Evolutionary conservation across 2,329 filamentous ascomycete species (phyloP), one percentile per base, ranked within the genome.

Genomic region (Amphichorda felina): DNA sequence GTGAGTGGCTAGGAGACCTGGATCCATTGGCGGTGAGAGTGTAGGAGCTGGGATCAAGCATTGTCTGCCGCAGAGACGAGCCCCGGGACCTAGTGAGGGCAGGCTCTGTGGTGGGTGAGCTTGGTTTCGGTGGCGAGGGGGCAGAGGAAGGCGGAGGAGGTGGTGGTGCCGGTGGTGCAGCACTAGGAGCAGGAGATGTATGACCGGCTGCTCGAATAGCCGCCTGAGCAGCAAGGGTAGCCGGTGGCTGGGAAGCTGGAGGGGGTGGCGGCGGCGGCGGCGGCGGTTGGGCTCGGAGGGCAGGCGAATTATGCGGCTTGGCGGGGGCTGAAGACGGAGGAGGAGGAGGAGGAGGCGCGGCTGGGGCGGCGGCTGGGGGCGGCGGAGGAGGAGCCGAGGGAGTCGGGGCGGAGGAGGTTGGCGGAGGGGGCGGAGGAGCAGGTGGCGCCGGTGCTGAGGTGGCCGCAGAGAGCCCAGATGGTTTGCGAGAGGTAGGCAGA

Each of bases 1-100:
- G 58, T 4, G 62, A 61, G 1, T 66, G 63, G 40, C 62, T 69
- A 2, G 68, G 61, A 16, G 60, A 64, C 43, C 68, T 70, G 21
- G 56, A 58, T 30, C 79, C 79, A 49, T 83, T 84, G 6, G 69
- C 63, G 15, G 69, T 68, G 30, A 87, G 64, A 1, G 84, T 91
- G 56, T 87, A 91, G 10, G 79, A 70, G 50, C 77, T 83, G 2
- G 84, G 72, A 50, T 89, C 81, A 11, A 91, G 63, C 66, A 83
- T 75, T 5, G 78, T 71, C 32, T 68, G 63, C 27, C 68, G 66
- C 56, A 79, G 50, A 47, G 63, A 53, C 44, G 69, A 62, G 18
- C 61, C 58, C 41, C 63, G 58, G 41, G 56, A 50, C 22, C 66
- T 55, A 26, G 50, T 46, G 39, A 54, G 43, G 40, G 51, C 54